Evolutionary conservation across 2,329 filamentous ascomycete species (phyloP).

Genomic region (Remersonia thermophila): DNA sequence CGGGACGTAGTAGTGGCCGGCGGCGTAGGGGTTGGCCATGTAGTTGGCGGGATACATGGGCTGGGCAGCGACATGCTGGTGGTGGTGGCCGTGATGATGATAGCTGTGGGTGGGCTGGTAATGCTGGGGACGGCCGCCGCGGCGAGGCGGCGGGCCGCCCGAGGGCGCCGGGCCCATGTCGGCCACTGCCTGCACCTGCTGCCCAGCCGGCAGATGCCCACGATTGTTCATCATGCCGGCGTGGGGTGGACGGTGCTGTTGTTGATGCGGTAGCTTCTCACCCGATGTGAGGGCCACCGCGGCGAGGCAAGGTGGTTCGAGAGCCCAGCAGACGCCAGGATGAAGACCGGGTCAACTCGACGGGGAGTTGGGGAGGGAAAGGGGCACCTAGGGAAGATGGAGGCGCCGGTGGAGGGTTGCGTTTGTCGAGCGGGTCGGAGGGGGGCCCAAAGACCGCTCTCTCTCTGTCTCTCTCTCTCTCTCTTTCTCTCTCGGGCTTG

Average conservation of each 20-base stretch:
- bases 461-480: too few relatives aligned
- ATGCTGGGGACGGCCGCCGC: conserved; percentile 23
- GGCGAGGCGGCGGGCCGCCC: conserved; percentile 23
- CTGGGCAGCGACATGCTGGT: conserved; percentile 28
- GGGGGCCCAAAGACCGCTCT: too few relatives aligned
- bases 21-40: conserved; percentile 18
- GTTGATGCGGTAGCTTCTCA: conserved; percentile 22
- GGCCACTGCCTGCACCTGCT: conserved; percentile 39
- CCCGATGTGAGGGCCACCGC: conserved; percentile 22
- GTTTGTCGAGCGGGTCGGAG: neutral
- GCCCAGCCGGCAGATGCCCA: conserved; percentile 63
- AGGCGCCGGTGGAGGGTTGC: neutral
- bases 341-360: conserved; percentile 2
- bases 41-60: conserved; percentile 40
- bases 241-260: conserved; percentile 30
- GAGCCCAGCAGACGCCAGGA: conserved; percentile 7
- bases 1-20: conserved; percentile 30
- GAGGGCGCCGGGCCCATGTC: conserved; percentile 10
- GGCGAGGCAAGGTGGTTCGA: conserved; percentile 8
- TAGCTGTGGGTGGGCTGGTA: conserved; percentile 20
- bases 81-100: conserved; percentile 26
- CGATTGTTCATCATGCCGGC: conserved; percentile 66
- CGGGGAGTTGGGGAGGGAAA: conserved; percentile 3
- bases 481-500: too few relatives aligned
- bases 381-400: conserved; percentile 4